phyloP scores from a whole-genome alignment of 805 yeast genomes.

The Lipomyces japonicus region DNA sequence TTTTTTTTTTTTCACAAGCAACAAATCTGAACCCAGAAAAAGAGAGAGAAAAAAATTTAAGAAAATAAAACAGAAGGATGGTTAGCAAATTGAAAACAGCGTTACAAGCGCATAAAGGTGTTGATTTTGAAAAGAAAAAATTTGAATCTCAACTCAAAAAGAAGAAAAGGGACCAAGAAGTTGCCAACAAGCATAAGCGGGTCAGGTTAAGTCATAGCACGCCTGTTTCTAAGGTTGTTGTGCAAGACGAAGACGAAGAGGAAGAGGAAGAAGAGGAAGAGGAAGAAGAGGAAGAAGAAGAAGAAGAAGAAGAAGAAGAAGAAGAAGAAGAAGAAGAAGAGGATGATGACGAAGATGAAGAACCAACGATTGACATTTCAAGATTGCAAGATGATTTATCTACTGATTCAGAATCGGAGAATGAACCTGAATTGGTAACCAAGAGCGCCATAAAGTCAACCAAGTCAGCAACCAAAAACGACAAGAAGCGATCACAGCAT shows the following conservation, averaged over 20 bases:
- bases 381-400: constrained; percentile 31
- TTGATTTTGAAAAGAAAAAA: constrained; percentile 15
- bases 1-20: too few relatives aligned
- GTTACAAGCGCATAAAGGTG: constrained; percentile 17
- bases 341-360: constrained; percentile 33
- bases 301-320: constrained; percentile 10
- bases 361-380: constrained; percentile 31
- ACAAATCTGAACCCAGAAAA: too few relatives aligned
- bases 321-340: constrained; percentile 18
- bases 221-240: not conserved
- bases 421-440: constrained; percentile 36
- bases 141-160: constrained; percentile 27
- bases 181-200: constrained; percentile 15
- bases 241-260: constrained; percentile 42
- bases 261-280: constrained; percentile 42
- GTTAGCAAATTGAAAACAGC: constrained; percentile 23
- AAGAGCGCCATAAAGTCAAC: constrained; percentile 28
- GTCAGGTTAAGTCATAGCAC: too few relatives aligned
- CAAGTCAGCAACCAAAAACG: constrained; percentile 40
- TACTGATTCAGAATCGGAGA: constrained; percentile 37
- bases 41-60: too few relatives aligned
- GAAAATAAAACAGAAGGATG: constrained; percentile 9
- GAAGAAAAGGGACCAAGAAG: constrained; percentile 48
- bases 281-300: constrained; percentile 29
- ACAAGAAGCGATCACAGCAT: constrained; percentile 31